These are phyloP conservation scores for Tolypocladium album DNA, from an alignment of 2,329 filamentous ascomycete genomes.

Conservation along the genomic window DNA sequence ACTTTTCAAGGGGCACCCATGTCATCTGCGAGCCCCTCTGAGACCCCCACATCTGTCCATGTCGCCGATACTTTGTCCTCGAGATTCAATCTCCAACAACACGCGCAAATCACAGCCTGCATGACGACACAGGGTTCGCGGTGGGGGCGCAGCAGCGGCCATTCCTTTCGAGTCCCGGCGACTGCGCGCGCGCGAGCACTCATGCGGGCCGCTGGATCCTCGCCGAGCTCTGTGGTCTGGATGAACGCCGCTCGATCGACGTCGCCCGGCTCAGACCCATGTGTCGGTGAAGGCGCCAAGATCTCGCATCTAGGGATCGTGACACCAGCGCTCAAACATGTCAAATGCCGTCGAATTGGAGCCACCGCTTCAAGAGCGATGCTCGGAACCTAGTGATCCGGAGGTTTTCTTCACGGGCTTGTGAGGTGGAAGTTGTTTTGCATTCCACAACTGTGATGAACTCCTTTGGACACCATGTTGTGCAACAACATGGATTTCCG, in stretches of 20 bases:
- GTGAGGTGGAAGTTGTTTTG: too few relatives aligned
- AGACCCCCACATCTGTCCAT: background rate
- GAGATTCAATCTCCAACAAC: background rate
- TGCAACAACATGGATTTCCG: background rate
- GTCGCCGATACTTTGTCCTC: background rate
- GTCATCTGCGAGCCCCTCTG: slow-evolving; percentile 8
- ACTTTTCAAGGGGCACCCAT: slow-evolving; percentile 12
- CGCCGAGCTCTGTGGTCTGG: background rate
- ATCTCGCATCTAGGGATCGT: background rate
- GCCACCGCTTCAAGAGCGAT: background rate
- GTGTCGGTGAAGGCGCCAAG: background rate
- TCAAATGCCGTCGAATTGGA: background rate
- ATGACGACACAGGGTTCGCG: background rate
- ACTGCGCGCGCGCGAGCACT: background rate
- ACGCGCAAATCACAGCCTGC: background rate
- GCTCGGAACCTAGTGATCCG: background rate
- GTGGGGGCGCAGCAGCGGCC: background rate
- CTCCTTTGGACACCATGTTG: too few relatives aligned
- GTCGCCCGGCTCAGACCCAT: background rate
- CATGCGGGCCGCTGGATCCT: background rate
- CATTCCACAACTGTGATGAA: too few relatives aligned
- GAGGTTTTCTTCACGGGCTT: too few relatives aligned
- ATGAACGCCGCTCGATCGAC: background rate
- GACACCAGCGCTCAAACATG: background rate
- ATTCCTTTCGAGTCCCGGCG: background rate